Percentiles rank a stretch among this genome's conserved stretches.
Evolutionary conservation across 345 rosid genomes (phyloP).

Genomic region (Camelina hispida): DNA sequence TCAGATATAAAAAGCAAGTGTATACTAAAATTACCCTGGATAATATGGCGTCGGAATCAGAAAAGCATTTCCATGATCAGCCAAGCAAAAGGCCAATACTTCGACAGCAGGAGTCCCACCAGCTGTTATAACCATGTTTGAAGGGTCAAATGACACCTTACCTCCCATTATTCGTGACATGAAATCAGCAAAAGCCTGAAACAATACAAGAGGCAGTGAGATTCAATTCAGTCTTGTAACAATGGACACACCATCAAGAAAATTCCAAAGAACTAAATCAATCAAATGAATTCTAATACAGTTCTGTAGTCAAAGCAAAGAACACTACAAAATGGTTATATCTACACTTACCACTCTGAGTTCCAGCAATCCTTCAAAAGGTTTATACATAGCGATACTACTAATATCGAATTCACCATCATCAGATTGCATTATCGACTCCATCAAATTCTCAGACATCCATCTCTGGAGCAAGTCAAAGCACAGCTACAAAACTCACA

Average conservation of each 20-base stretch:
- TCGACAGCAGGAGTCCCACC: conserved; percentile 94
- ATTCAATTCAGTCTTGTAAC: not conserved
- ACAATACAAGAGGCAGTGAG: not conserved
- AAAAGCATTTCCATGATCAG: conserved; percentile 89
- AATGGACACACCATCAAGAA: not conserved
- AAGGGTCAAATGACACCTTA: conserved; percentile 66
- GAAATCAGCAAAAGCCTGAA: conserved; percentile 85
- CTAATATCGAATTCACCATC: conserved; percentile 58
- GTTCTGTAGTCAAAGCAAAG: not conserved
- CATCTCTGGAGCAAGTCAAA: conserved; percentile 89
- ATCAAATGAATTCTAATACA: not conserved
- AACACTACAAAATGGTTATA: not conserved
- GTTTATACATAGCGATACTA: conserved; percentile 76
- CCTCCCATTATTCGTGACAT: conserved; percentile 69
- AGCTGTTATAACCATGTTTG: conserved; percentile 69
- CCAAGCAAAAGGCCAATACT: conserved; percentile 83
- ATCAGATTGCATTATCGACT: conserved; percentile 50
- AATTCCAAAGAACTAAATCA: not conserved
- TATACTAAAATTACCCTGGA: conserved; percentile 66
- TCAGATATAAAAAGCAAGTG: not conserved
- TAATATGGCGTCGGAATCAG: conserved; percentile 88
- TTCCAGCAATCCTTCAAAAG: conserved; percentile 67
- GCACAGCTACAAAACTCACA: conserved; percentile 58
- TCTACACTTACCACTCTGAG: conserved; percentile 73
- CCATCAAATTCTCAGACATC: conserved; percentile 65